phyloP scores from a whole-genome alignment of 495 filamentous ascomycete species.

The Hyaloscypha variabilis region DNA sequence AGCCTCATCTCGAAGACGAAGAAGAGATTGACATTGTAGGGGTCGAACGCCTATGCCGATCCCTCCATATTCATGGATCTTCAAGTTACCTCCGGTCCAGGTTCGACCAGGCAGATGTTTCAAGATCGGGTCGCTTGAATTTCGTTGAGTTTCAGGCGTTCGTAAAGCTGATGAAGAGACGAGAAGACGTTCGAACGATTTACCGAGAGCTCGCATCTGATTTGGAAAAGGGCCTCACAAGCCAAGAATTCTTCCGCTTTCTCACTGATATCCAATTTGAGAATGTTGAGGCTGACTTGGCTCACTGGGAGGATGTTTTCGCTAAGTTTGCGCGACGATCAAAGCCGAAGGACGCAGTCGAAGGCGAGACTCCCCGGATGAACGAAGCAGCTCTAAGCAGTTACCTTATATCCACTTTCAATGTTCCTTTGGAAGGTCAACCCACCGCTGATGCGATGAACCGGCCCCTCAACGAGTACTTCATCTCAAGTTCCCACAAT shows the following conservation, averaged over 20 bases:
- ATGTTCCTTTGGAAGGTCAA: slow-evolving; percentile 60
- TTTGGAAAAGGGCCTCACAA: slow-evolving; percentile 62
- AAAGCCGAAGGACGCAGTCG: slow-evolving; percentile 47
- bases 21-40: slow-evolving; percentile 74
- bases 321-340: slow-evolving; percentile 69
- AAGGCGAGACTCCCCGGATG: slow-evolving; percentile 60
- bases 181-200: slow-evolving; percentile 76
- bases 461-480: slow-evolving; percentile 93
- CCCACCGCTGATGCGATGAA: slow-evolving; percentile 64
- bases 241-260: slow-evolving; percentile 75
- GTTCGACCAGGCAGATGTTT: slow-evolving; percentile 73
- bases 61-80: slow-evolving; percentile 86
- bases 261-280: slow-evolving; percentile 74
- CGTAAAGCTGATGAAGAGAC: slow-evolving; percentile 76
- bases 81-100: slow-evolving; percentile 71
- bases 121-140: slow-evolving; percentile 61
- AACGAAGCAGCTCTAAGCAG: slow-evolving; percentile 71
- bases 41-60: slow-evolving; percentile 81
- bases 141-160: slow-evolving; percentile 82
- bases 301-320: slow-evolving; percentile 75
- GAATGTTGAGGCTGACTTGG: slow-evolving; percentile 65
- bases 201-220: slow-evolving; percentile 58
- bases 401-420: slow-evolving; percentile 76
- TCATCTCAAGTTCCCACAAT: slow-evolving; percentile 98
- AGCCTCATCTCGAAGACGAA: slow-evolving; percentile 56